Percentiles rank a stretch among this genome's conserved stretches.
Conservation (phyloP, 805 yeast genomes). For the Debaryomyces maramus region DNA sequence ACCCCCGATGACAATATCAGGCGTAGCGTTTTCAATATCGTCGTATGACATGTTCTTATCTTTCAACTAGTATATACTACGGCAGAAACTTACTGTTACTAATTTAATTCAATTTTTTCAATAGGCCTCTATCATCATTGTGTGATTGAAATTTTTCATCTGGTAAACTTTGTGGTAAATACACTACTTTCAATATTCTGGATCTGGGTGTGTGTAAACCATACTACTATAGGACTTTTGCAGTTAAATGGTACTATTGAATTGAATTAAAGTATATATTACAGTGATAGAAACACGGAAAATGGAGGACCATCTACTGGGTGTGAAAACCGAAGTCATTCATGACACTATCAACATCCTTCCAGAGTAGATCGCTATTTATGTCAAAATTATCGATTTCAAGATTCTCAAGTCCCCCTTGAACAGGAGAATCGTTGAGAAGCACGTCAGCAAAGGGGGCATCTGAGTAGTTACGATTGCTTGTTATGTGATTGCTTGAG, state of each 20-base stretch:
- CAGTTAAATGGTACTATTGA: too few species aligned
- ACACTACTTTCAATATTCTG: not conserved
- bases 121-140: not conserved
- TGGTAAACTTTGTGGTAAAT: conserved; percentile 1
- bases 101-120: not conserved
- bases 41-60: conserved; percentile 57
- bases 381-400: conserved; percentile 44
- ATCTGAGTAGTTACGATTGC: not conserved
- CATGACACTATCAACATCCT: conserved; percentile 86
- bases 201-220: not conserved
- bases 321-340: conserved; percentile 89
- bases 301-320: too few species aligned
- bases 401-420: conserved; percentile 30
- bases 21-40: conserved; percentile 82
- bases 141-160: not conserved
- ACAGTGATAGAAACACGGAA: too few species aligned
- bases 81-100: conserved; percentile 1
- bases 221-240: too few species aligned
- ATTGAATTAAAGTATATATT: too few species aligned
- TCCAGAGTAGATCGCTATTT: conserved; percentile 63
- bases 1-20: conserved; percentile 78
- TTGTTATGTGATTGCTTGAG: too few species aligned
- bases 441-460: conserved; percentile 1
- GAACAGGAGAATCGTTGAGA: conserved; percentile 25
- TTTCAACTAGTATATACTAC: conserved; percentile 1